Evolutionary conservation across 169 alveolate genomes (phyloP).

Genomic region (Miamiensis avidus): DNA sequence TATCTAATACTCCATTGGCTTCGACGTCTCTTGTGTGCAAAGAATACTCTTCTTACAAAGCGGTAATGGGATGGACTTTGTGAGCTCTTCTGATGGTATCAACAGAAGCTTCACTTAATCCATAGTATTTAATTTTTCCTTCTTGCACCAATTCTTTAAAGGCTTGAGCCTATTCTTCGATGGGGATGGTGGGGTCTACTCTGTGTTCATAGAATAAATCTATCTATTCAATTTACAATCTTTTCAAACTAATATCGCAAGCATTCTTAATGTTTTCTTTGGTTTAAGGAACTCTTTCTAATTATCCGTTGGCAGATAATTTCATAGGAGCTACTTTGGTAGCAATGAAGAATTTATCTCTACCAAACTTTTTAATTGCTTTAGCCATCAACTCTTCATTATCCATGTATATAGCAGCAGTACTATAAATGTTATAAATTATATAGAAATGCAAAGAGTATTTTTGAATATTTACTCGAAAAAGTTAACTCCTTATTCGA

Average conservation of each 20-base stretch:
- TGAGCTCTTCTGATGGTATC: constrained; percentile 14
- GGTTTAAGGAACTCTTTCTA: background rate
- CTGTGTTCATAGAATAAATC: too few species aligned
- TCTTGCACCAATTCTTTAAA: background rate
- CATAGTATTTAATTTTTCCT: constrained; percentile 8
- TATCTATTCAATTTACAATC: background rate
- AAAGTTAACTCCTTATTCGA: background rate
- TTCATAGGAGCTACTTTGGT: background rate
- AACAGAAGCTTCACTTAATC: constrained; percentile 5
- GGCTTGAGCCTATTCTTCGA: background rate
- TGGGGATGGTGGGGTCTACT: background rate
- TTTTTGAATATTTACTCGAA: too few species aligned
- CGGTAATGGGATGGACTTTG: background rate
- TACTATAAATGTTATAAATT: too few species aligned
- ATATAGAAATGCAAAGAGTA: too few species aligned
- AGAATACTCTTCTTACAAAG: background rate
- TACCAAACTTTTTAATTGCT: constrained; percentile 1
- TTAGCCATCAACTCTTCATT: constrained; percentile 4
- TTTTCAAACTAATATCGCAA: background rate
- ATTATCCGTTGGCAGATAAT: background rate
- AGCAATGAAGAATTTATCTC: constrained; percentile 4
- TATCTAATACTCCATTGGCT: background rate
- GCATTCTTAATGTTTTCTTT: background rate
- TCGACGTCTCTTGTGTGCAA: constrained; percentile 1
- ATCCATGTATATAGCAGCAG: background rate